phyloP scores from a whole-genome alignment of 2,329 filamentous ascomycete species.

The Scedosporium aurantiacum region DNA sequence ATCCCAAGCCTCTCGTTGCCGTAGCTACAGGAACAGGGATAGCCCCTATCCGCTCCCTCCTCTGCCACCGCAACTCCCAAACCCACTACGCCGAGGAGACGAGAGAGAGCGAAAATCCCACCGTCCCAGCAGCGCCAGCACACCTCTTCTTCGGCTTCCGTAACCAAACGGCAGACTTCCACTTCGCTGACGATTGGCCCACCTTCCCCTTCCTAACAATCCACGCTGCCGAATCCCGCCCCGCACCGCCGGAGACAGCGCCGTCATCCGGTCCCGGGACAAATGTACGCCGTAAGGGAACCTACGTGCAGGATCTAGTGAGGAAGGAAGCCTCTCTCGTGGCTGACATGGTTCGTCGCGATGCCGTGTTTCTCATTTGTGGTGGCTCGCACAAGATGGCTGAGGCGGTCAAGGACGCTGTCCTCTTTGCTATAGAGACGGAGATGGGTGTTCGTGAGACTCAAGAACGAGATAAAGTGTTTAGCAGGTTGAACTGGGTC shows the following conservation, averaged over 20 bases:
- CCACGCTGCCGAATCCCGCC: constrained; percentile 5
- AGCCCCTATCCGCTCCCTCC: constrained; percentile 69
- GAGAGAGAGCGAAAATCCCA: background rate
- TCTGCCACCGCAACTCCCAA: constrained; percentile 59
- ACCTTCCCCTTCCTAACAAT: constrained; percentile 5
- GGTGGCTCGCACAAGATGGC: constrained; percentile 50
- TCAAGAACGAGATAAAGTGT: constrained; percentile 26
- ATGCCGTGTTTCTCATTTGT: constrained; percentile 41
- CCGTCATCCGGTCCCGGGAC: background rate
- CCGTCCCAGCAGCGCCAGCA: constrained; percentile 10
- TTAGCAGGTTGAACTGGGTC: constrained; percentile 34
- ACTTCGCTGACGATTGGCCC: constrained; percentile 70
- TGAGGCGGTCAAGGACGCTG: constrained; percentile 38
- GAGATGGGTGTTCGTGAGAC: constrained; percentile 21
- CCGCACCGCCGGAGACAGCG: constrained; percentile 4
- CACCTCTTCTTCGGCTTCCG: constrained; percentile 80
- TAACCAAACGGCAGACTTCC: constrained; percentile 64
- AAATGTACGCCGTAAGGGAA: constrained; percentile 29
- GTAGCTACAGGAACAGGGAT: constrained; percentile 80
- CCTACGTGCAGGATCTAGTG: constrained; percentile 46
- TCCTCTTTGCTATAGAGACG: constrained; percentile 36
- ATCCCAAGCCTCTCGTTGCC: constrained; percentile 53
- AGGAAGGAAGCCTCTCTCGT: constrained; percentile 28
- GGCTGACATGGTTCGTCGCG: constrained; percentile 23
- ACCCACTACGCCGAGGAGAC: constrained; percentile 9